Base-by-base conservation (phyloP, 306 rosid species). In the Bauhinia variegata region DNA sequence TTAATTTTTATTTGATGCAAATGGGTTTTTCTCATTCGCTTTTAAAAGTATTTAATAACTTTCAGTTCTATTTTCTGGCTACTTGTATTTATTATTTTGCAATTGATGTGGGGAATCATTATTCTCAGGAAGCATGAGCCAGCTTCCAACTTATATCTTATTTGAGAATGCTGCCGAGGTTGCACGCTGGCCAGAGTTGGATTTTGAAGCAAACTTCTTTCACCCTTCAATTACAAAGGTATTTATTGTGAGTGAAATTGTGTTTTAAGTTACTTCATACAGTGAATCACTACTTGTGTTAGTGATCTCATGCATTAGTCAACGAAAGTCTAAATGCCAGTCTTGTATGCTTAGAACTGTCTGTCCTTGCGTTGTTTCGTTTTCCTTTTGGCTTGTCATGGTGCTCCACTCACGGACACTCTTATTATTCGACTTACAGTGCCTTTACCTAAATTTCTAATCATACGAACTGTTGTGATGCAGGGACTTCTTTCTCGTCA, bases 61-160 rank as follows among this genome's bases (percentile, higher is more conserved):
- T 55, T 60, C 5, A 32, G 58, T 50, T 66, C 37, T 50, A 36
- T n/a, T 16, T 46, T 50, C 23, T 46, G 49, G 39, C 13, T 7
- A 31, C 23, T 54, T 14, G 0, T 68, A 63, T 75, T 49, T 59
- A 52, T 65, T 49, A 47, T 70, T 7, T 41, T 64, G 61, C 48
- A 33, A 73, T 60, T 67, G 67, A 13, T 54, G 28, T 72, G 81
- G 42, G 58, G 57, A 41, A 39, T 28, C 6, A 46, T 60, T 60
- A 17, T 54, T 72, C 60, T 75, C 85, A 93, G 98, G 95, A 51
- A 71, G 85, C 85, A 89, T 89, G 93, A 68, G 74, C 52, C 96
- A 89, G 54, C 98, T 89, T 75, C 96, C 98, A 39, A 67, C 93
- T n/a, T 89, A 55, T 75, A 87, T 92, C 84, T 81, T 92, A 70